These are phyloP conservation scores for Aspergillus fischeri DNA, from an alignment of 2,329 filamentous ascomycete genomes.

Conservation along the genomic window DNA sequence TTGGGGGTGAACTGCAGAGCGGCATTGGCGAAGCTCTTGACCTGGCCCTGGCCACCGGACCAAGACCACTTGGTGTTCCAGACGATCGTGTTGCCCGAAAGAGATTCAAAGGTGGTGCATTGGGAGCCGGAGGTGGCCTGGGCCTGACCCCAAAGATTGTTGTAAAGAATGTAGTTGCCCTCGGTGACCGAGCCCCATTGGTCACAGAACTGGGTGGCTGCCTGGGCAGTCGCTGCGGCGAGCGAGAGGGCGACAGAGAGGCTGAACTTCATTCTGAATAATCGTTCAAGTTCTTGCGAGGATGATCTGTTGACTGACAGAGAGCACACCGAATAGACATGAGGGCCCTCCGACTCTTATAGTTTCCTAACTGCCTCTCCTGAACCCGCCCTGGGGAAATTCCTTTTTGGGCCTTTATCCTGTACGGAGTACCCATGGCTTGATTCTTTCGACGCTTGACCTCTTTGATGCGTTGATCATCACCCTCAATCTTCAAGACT, in stretches of 20 bases:
- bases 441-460: background rate
- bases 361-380: background rate
- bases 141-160: conserved; percentile 49
- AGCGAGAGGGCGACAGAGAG: conserved; percentile 20
- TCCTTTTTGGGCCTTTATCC: background rate
- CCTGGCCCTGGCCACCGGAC: conserved; percentile 37
- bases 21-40: conserved; percentile 48
- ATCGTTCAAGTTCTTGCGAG: background rate
- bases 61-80: conserved; percentile 47
- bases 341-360: background rate
- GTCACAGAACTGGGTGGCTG: conserved; percentile 36
- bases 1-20: conserved; percentile 36
- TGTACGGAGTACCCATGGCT: background rate
- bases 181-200: conserved; percentile 36
- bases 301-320: background rate
- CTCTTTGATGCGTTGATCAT: background rate
- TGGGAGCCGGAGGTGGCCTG: conserved; percentile 37
- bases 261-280: conserved; percentile 26
- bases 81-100: conserved; percentile 32
- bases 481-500: background rate
- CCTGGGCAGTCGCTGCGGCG: conserved; percentile 22
- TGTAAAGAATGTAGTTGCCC: conserved; percentile 48
- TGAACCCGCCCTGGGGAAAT: background rate
- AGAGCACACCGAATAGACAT: background rate
- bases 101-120: conserved; percentile 40